Conservation (phyloP, 805 yeast genomes). For the Saitoella complicata region DNA sequence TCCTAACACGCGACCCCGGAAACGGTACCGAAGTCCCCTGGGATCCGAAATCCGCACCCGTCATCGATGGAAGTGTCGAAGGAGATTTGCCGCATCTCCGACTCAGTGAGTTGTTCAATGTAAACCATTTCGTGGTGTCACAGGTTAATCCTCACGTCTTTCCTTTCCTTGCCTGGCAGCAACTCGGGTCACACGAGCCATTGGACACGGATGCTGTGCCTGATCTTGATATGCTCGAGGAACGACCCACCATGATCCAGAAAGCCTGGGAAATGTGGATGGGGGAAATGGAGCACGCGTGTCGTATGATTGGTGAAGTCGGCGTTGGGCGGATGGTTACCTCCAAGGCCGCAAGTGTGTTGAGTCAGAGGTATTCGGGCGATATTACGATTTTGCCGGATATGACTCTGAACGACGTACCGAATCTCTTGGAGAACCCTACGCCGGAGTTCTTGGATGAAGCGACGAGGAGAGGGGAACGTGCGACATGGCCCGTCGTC, state of each 20-base stretch:
- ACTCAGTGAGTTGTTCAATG: slow-evolving; percentile 90
- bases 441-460: slow-evolving; percentile 56
- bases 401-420: slow-evolving; percentile 37
- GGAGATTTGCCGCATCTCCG: slow-evolving; percentile 84
- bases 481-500: slow-evolving; percentile 71
- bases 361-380: slow-evolving; percentile 81
- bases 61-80: slow-evolving; percentile 92
- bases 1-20: slow-evolving; percentile 63
- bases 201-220: background rate
- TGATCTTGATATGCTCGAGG: background rate
- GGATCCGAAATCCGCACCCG: slow-evolving; percentile 51
- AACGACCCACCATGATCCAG: slow-evolving; percentile 23
- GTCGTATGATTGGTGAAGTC: slow-evolving; percentile 56
- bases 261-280: slow-evolving; percentile 35
- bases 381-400: slow-evolving; percentile 87
- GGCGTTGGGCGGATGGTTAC: slow-evolving; percentile 61
- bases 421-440: slow-evolving; percentile 62
- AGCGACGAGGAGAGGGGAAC: slow-evolving; percentile 64
- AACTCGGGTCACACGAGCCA: background rate
- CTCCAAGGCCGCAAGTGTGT: slow-evolving; percentile 55
- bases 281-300: slow-evolving; percentile 63
- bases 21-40: slow-evolving; percentile 67
- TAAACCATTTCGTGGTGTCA: slow-evolving; percentile 91
- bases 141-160: slow-evolving; percentile 95
- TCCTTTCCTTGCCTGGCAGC: slow-evolving; percentile 42